phyloP scores from a whole-genome alignment of 2,329 filamentous ascomycete species.

The Hysterium pulicare region DNA sequence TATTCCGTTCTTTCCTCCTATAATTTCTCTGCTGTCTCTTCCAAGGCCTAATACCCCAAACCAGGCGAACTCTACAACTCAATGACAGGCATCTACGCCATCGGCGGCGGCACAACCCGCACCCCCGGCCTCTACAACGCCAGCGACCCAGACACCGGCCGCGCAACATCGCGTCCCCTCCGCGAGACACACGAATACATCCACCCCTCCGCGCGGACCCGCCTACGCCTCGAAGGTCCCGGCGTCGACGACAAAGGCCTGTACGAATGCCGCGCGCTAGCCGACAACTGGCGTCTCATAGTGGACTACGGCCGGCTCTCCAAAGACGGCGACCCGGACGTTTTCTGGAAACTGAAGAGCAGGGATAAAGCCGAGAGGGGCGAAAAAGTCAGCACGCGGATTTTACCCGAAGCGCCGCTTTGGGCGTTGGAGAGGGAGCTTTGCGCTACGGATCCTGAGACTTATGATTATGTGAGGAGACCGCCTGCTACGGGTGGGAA shows the following conservation, averaged over 20 bases:
- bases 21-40: neutral
- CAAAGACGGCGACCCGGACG: conserved; percentile 34
- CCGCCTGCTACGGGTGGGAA: conserved; percentile 37
- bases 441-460: conserved; percentile 39
- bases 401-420: conserved; percentile 45
- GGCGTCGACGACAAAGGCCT: conserved; percentile 43
- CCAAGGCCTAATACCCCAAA: neutral
- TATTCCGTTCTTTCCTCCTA: neutral
- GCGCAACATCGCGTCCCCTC: conserved; percentile 42
- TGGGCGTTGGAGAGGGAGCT: conserved; percentile 45
- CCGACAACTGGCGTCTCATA: conserved; percentile 47
- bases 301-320: conserved; percentile 38
- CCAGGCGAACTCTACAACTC: conserved; percentile 43
- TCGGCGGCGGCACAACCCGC: conserved; percentile 44
- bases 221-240: conserved; percentile 45
- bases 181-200: conserved; percentile 52
- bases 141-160: conserved; percentile 43
- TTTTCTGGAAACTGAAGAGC: conserved; percentile 41
- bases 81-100: conserved; percentile 44
- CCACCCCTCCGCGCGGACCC: conserved; percentile 47
- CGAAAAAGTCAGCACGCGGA: conserved; percentile 26
- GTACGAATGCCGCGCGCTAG: conserved; percentile 44
- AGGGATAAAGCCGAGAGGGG: neutral
- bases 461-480: conserved; percentile 38
- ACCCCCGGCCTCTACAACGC: conserved; percentile 48